phyloP scores from a whole-genome alignment of 2,329 filamentous ascomycete genomes.

The Botrytis fragariae region DNA sequence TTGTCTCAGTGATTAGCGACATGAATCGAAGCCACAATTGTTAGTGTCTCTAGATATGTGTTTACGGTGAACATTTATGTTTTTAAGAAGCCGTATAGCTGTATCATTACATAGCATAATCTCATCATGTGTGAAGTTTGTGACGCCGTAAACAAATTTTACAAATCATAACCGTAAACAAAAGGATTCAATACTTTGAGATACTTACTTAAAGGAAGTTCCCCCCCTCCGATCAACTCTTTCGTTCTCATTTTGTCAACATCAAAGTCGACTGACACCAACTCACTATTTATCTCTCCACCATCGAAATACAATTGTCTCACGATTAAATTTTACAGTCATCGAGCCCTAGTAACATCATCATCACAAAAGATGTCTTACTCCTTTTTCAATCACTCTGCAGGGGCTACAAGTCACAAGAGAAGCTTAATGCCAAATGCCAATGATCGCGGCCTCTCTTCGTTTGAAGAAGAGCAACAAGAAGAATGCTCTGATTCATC shows the following conservation, averaged over 20 bases:
- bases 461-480: background rate
- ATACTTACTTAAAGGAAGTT: background rate
- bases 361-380: background rate
- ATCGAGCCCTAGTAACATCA: no score
- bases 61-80: background rate
- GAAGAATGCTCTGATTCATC: background rate
- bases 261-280: background rate
- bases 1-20: background rate
- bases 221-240: background rate
- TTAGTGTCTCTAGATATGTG: background rate
- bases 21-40: background rate
- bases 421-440: background rate
- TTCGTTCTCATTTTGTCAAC: no score
- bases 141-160: no score
- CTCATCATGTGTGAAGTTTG: no score
- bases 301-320: background rate
- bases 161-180: background rate
- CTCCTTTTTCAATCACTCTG: background rate
- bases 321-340: background rate
- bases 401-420: background rate
- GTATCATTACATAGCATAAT: background rate
- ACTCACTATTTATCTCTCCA: background rate
- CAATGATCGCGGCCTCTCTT: rapidly evolving
- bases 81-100: background rate
- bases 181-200: no score